A percentile compares a stretch with the other conserved stretches of the same genome.
Evolutionary conservation across 192 early-diverging fungal species (phyloP).

Genomic region (Cetraspora pellucida): DNA sequence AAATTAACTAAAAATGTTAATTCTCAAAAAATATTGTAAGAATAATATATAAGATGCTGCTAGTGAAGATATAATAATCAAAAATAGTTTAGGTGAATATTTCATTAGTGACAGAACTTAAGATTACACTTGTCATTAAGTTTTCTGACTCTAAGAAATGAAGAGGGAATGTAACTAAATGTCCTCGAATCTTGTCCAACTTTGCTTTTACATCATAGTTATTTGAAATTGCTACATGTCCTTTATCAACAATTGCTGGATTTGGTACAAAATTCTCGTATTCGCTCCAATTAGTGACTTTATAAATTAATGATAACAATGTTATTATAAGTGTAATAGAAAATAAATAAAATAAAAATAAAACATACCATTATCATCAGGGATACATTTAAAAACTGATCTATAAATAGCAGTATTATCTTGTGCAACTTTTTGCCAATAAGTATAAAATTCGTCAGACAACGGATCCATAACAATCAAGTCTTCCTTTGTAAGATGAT

Average conservation of each 20-base stretch:
- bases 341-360: background rate
- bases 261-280: constrained; percentile 50
- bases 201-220: constrained; percentile 38
- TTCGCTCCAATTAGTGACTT: constrained; percentile 36
- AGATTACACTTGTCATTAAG: constrained; percentile 49
- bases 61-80: background rate
- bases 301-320: background rate
- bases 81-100: constrained; percentile 53
- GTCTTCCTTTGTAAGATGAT: constrained; percentile 41
- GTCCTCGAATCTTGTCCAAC: constrained; percentile 47
- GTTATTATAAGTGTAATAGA: background rate
- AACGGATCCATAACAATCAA: constrained; percentile 70
- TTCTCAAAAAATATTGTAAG: no score
- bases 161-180: constrained; percentile 57
- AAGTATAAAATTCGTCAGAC: constrained; percentile 62
- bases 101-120: constrained; percentile 52
- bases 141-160: constrained; percentile 55
- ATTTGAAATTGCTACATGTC: constrained; percentile 57
- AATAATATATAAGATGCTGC: no score
- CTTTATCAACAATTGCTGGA: constrained; percentile 44
- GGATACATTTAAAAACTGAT: constrained; percentile 83
- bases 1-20: no score
- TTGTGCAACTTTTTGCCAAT: constrained; percentile 64
- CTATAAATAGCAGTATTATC: constrained; percentile 72
- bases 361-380: constrained; percentile 73